Evolutionary conservation across 345 rosid genomes (phyloP), one percentile per base, ranked within the genome.

Genomic region (Pistacia atlantica): DNA sequence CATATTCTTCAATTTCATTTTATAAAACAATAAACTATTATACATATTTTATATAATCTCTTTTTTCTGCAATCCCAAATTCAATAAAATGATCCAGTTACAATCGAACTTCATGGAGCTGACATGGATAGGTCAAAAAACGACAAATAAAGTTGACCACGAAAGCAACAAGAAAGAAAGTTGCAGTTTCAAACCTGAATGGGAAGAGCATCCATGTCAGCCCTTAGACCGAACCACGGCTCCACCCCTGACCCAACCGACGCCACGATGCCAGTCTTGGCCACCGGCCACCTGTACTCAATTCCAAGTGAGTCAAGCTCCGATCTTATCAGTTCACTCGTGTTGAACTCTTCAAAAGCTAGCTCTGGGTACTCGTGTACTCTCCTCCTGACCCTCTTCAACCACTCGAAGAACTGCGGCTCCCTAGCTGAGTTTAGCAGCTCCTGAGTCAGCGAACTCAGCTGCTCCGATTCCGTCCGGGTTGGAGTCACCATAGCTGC

Each of bases 131-230:
- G 33, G 1, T 31, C 33, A 31, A 1, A 31, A 31, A 31, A 31
- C 33, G 33, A 31, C 33, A 31, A 31, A 31, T 31, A 31, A 31
- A 31, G 33, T 31, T 31, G 46, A 7, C 8, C 57, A 28, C 16
- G 18, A 14, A 35, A 22, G 22, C 20, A 42, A 42, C 46, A 8
- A 42, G 46, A 38, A 38, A 42, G 46, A 42, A 33, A 25, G 11
- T 22, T 8, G 12, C 6, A 67, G 20, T n/a, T 22, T 16, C 46
- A 42, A 42, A 89, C 92, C 90, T 83, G 89, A 71, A 86, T 71
- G 2, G 86, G 87, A 14, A 89, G 90, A 1, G 92, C 92, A 57
- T 87, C 92, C 90, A 86, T 86, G 81, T 89, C 92, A 9, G 90
- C 92, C 76, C 89, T 64, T 13, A 86, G 87, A 35, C 82, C 90